Conservation (phyloP, 305 asterid genomes). For the Ilex paraguariensis region DNA sequence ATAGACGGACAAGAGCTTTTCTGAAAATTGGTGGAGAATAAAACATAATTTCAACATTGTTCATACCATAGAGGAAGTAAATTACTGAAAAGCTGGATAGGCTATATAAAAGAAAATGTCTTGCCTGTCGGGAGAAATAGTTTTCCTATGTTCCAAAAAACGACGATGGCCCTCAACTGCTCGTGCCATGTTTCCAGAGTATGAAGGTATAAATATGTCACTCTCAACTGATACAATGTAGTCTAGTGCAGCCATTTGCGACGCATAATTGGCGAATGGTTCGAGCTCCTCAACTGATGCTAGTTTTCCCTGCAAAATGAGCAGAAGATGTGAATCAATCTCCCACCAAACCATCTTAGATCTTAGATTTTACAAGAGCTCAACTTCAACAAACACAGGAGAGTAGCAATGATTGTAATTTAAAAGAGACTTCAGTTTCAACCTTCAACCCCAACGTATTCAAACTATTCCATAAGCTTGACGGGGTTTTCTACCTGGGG, state of each 20-base stretch:
- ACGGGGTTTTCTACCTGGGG: too few relatives aligned
- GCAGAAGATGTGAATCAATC: constrained; percentile 10
- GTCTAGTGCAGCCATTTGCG: constrained; percentile 97
- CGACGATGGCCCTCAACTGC: constrained; percentile 99
- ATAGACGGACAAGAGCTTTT: constrained; percentile 79
- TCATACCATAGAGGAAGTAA: too few relatives aligned
- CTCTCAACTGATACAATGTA: constrained; percentile 90
- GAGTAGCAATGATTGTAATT: too few relatives aligned
- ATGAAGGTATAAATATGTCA: constrained; percentile 90
- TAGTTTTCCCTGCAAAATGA: constrained; percentile 63
- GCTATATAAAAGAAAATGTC: constrained; percentile 3
- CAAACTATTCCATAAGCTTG: too few relatives aligned
- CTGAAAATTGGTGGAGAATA: constrained; percentile 31
- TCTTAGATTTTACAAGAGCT: too few relatives aligned
- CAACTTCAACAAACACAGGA: too few relatives aligned
- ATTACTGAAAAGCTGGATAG: too few relatives aligned
- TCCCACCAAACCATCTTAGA: not conserved
- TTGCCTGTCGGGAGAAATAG: constrained; percentile 87
- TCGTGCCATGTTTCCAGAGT: constrained; percentile 96
- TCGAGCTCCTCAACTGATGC: constrained; percentile 78
- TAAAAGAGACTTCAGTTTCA: too few relatives aligned
- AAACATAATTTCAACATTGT: too few relatives aligned
- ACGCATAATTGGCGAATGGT: constrained; percentile 78
- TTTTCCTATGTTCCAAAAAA: constrained; percentile 82
- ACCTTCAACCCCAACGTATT: too few relatives aligned